Base-by-base conservation (phyloP, 2,329 filamentous ascomycete genomes). In the Exophiala dermatitidis region DNA sequence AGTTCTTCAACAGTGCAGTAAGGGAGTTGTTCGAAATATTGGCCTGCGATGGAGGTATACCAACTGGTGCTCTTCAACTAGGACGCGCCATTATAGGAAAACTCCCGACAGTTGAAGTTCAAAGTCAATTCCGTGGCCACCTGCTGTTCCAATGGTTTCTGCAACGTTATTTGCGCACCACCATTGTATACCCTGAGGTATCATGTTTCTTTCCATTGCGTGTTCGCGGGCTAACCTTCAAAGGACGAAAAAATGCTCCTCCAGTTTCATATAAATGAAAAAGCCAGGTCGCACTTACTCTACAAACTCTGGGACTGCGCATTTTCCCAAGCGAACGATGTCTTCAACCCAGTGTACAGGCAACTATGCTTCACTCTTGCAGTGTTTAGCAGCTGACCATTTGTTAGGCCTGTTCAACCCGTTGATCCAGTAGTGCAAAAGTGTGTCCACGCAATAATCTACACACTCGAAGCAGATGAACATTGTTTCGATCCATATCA, bases 91-190 rank as follows among this genome's bases (percentile, higher is more conserved):
- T 96, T 55, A 73, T 95, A 42, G 78, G 79, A 54, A 90, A 90
- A 64, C 74, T 95, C 55, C 72, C 77, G 34, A 83, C 88, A 60
- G 78, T 78, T 60, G 84, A 85, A 61, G 81, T 81, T 60, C 82
- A 87, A 57, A 84, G 86, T 60, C 82, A 81, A 61, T 89, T 89
- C 37, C 82, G 89, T 58, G 83, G 83, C 62, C 94, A 90, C 74
- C 80, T 97, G 60, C 84, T 96, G 59, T 88, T 85, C 64, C 86
- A 90, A 66, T 98, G 91, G 83, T 84, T 96, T 58, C 95, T 97
- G 68, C 86, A 89, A 58, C 85, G 85, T 48, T 96, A 93, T 70
- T 75, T 97, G 34, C 79, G 88, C 44, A 85, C 87, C 63, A 85
- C 89, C 49, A 81, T 97, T 64, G 87, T 89, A 45, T 87, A 93